phyloP scores from a whole-genome alignment of 148 eudicot species.

The Chenopodium suecicum region DNA sequence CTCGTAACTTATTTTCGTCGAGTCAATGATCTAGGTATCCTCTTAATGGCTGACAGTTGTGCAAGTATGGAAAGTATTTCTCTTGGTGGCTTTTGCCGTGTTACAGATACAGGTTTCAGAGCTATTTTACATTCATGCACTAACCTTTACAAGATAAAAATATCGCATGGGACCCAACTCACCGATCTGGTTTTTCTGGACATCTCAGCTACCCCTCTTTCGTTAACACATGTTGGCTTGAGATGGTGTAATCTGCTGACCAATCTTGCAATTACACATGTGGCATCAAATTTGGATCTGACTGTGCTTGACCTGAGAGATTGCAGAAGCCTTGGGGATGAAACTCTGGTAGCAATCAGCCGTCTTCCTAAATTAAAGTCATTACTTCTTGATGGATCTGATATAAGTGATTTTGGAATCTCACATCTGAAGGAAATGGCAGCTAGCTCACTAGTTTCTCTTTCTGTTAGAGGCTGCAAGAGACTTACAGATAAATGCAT shows the following conservation, averaged over 20 bases:
- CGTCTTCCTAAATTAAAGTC: conserved; percentile 59
- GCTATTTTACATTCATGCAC: conserved; percentile 83
- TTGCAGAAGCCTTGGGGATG: conserved; percentile 86
- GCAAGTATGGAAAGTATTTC: conserved; percentile 80
- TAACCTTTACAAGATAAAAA: conserved; percentile 63
- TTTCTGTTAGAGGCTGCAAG: conserved; percentile 92
- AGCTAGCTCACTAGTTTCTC: conserved; percentile 49
- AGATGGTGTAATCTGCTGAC: conserved; percentile 93
- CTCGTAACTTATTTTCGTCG: conserved; percentile 68
- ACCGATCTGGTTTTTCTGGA: conserved; percentile 91
- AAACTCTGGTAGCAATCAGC: conserved; percentile 63
- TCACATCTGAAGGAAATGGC: conserved; percentile 51
- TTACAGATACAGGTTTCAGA: conserved; percentile 84
- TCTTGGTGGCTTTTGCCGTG: conserved; percentile 94
- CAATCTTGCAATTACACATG: conserved; percentile 54
- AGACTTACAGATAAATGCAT: conserved; percentile 83
- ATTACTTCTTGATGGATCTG: conserved; percentile 74
- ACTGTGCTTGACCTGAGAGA: conserved; percentile 80
- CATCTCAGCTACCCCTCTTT: conserved; percentile 81
- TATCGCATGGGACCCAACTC: conserved; percentile 71
- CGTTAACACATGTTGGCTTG: conserved; percentile 74
- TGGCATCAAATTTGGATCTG: conserved; percentile 68
- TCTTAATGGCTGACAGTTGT: conserved; percentile 87
- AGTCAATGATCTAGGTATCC: conserved; percentile 89
- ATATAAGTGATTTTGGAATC: conserved; percentile 71